Conservation (phyloP, 495 filamentous ascomycete species). For the Xylaria bambusicola region DNA sequence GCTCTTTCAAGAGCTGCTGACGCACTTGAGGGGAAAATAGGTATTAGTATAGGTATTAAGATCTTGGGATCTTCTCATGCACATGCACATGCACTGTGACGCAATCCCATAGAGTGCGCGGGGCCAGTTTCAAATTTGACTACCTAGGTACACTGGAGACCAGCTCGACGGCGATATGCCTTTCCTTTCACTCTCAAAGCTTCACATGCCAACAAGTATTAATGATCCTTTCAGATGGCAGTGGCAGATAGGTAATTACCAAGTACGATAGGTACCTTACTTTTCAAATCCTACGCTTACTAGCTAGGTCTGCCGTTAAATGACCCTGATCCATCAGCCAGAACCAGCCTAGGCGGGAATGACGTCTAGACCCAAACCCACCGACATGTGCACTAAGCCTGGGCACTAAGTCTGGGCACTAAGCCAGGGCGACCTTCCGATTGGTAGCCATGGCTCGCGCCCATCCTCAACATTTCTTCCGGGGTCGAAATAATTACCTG, state of each 20-base stretch:
- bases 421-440: background rate
- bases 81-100: conserved; percentile 9
- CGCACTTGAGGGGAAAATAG: too few relatives aligned
- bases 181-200: background rate
- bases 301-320: background rate
- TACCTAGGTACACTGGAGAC: too few relatives aligned
- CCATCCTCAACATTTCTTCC: background rate
- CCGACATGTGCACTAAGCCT: background rate
- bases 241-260: too few relatives aligned
- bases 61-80: conserved; percentile 7
- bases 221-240: too few relatives aligned
- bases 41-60: too few relatives aligned
- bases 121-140: too few relatives aligned
- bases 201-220: too few relatives aligned
- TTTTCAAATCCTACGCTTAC: conserved; percentile 8
- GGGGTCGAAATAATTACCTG: background rate
- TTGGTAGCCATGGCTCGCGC: background rate
- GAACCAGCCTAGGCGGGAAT: background rate
- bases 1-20: too few relatives aligned
- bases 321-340: background rate
- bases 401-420: background rate
- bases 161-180: too few relatives aligned
- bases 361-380: background rate
- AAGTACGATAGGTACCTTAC: background rate
- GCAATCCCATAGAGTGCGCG: background rate